These are phyloP conservation scores for Suhomyces sp. DNA, from an alignment of 805 yeast genomes.

Conservation along the genomic window DNA sequence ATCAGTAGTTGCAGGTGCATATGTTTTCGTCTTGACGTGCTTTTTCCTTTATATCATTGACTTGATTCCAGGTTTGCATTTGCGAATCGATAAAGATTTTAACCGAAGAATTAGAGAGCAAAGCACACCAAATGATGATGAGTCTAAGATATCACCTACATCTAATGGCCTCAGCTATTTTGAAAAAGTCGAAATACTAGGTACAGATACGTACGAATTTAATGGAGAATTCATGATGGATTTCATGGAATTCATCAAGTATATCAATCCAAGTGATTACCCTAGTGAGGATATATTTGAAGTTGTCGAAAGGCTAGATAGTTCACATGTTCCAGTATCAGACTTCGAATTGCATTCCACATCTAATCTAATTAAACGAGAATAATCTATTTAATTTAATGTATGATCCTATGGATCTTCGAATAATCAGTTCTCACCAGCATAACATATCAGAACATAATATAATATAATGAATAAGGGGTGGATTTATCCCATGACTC, in stretches of 20 bases:
- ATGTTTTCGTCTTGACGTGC: conserved; percentile 33
- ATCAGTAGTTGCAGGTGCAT: conserved; percentile 29
- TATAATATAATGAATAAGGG: neutral
- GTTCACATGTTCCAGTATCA: conserved; percentile 4
- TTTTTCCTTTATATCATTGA: conserved; percentile 36
- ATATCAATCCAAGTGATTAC: conserved; percentile 35
- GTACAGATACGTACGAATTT: conserved; percentile 39
- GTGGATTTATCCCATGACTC: conserved; percentile 41
- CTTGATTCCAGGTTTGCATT: conserved; percentile 38
- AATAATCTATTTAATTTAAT: neutral
- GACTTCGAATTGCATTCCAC: conserved; percentile 8
- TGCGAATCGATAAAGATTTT: conserved; percentile 39
- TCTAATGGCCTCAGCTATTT: conserved; percentile 8
- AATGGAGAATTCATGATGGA: conserved; percentile 41
- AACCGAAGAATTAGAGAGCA: conserved; percentile 27
- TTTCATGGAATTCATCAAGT: conserved; percentile 39
- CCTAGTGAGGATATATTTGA: conserved; percentile 14
- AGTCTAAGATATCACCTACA: conserved; percentile 14
- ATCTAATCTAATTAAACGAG: conserved; percentile 1
- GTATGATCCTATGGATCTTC: neutral
- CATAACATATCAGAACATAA: neutral
- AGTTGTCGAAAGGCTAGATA: neutral
- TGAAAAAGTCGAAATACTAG: conserved; percentile 33
- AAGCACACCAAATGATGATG: conserved; percentile 10
- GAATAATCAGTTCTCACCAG: neutral